Conservation (phyloP, 2,329 filamentous ascomycete species). For the Paecilomyces niveus region DNA sequence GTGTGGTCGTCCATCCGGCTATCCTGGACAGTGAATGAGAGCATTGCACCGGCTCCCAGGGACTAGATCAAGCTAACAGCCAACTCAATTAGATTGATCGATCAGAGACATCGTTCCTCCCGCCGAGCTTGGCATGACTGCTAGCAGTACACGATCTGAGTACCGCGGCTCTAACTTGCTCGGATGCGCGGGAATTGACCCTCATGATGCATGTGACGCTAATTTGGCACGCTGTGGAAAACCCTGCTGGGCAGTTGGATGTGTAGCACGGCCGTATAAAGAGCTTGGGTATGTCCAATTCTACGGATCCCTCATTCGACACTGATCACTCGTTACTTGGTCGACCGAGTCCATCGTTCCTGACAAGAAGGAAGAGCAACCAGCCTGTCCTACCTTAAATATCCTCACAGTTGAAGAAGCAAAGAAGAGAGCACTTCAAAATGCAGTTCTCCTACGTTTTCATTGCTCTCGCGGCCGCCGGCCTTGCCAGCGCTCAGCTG, state of each 20-base stretch:
- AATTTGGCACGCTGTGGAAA: neutral
- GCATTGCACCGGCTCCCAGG: neutral
- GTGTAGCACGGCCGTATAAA: neutral
- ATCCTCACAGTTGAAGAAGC: neutral
- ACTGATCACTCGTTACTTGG: neutral
- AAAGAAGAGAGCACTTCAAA: conserved; percentile 7
- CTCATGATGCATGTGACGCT: neutral
- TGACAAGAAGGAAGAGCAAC: neutral
- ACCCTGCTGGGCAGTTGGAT: neutral
- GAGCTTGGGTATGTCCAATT: neutral
- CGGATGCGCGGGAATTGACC: neutral
- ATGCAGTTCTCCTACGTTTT: conserved; percentile 27
- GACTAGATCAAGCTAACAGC: neutral
- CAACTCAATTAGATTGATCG: neutral
- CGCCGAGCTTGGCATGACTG: neutral
- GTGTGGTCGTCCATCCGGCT: neutral
- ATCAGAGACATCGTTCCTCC: neutral
- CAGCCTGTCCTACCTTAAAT: neutral
- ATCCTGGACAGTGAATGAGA: neutral
- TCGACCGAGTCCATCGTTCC: neutral
- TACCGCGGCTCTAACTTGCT: neutral
- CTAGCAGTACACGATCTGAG: neutral
- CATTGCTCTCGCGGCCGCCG: conserved; percentile 35
- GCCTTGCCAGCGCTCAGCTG: conserved; percentile 41
- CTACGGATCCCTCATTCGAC: neutral